Percentiles rank a stretch among this genome's conserved stretches.
Conservation (phyloP, 495 filamentous ascomycete species). For the Aspergillus funiculosus region DNA sequence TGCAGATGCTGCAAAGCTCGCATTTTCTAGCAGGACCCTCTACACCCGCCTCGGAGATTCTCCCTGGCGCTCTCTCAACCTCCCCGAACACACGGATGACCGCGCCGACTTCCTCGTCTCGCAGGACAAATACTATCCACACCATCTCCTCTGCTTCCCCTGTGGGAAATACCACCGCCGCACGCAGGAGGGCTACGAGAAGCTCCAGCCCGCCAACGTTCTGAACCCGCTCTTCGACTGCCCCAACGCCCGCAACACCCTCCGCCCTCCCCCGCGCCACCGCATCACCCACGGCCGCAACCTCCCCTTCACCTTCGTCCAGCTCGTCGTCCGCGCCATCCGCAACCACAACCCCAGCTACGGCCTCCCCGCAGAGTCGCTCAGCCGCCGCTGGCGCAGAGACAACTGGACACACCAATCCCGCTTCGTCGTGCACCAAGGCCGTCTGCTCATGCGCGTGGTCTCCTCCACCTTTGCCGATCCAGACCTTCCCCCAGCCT, state of each 20-base stretch:
- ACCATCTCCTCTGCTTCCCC: conserved; percentile 53
- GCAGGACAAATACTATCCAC: conserved; percentile 42
- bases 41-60: conserved; percentile 37
- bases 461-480: conserved; percentile 41
- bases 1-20: conserved; percentile 42
- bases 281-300: conserved; percentile 48
- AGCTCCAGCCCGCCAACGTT: conserved; percentile 40
- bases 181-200: conserved; percentile 44
- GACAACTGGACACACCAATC: conserved; percentile 46
- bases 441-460: conserved; percentile 50
- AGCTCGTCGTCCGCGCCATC: conserved; percentile 43
- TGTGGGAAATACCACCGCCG: conserved; percentile 49
- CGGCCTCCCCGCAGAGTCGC: conserved; percentile 37
- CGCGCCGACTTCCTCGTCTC: conserved; percentile 42
- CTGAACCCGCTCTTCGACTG: conserved; percentile 51
- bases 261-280: conserved; percentile 39
- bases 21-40: conserved; percentile 44
- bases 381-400: conserved; percentile 47
- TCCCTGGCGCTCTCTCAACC: conserved; percentile 29
- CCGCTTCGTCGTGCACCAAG: conserved; percentile 46
- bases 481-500: conserved; percentile 37
- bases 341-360: conserved; percentile 34
- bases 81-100: conserved; percentile 33
- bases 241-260: conserved; percentile 37
- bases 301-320: conserved; percentile 50